Conservation (phyloP, 768 basidiomycete species). For the Tricholoma bakamatsutake region DNA sequence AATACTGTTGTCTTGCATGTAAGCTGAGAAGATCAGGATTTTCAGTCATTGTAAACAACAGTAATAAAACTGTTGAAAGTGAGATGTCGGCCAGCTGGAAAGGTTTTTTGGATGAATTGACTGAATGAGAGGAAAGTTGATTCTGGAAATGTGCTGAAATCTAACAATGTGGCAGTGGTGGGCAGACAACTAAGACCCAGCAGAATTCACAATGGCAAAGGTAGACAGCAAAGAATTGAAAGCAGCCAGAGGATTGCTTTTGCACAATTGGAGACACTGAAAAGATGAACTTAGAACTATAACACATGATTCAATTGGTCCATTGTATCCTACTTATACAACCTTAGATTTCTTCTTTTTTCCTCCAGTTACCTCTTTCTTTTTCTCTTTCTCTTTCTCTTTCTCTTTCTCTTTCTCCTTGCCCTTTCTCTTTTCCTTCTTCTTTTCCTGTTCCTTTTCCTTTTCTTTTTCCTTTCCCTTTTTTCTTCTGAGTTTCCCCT, state of each 20-base stretch:
- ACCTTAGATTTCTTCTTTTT: neutral
- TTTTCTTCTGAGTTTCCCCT: neutral
- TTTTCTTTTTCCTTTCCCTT: neutral
- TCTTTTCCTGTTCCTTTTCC: neutral
- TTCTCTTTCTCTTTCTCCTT: neutral
- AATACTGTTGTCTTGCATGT: constrained; percentile 3
- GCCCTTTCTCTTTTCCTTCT: neutral
- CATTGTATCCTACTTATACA: neutral
- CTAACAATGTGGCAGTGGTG: neutral
- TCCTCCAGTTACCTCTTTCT: neutral
- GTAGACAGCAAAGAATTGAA: neutral
- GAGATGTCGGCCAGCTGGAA: constrained; percentile 2
- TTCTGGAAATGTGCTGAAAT: neutral
- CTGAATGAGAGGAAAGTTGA: neutral
- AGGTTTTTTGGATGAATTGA: neutral
- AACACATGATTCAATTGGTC: neutral
- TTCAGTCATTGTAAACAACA: constrained; percentile 6
- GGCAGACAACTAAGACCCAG: neutral
- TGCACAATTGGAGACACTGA: neutral
- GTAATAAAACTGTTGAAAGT: constrained; percentile 2
- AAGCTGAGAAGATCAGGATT: constrained; percentile 1
- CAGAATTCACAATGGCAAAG: neutral
- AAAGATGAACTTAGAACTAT: neutral
- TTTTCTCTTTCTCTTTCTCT: neutral
- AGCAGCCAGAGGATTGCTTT: neutral